Evolutionary conservation across 2,329 filamentous ascomycete species (phyloP).

Genomic region (Hortaea werneckii): DNA sequence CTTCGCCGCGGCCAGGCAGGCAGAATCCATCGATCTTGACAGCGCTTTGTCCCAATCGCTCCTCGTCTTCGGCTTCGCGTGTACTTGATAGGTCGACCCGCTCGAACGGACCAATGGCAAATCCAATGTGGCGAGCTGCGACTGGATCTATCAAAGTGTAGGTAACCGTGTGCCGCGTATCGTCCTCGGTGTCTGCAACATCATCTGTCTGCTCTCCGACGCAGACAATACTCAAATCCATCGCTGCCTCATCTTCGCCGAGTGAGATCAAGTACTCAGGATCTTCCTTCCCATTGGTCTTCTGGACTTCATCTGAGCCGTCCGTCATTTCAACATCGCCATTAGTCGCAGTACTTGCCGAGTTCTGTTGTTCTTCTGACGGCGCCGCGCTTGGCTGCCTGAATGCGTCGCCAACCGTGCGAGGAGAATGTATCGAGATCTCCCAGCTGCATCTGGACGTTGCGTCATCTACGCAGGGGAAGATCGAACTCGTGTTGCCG

Average conservation of each 20-base stretch:
- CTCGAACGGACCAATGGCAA: slow-evolving; percentile 90
- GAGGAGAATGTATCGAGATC: slow-evolving; percentile 73
- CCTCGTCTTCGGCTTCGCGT: slow-evolving; percentile 81
- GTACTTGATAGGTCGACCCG: slow-evolving; percentile 76
- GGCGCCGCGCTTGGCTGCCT: slow-evolving; percentile 24
- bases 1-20: slow-evolving; percentile 68
- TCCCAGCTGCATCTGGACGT: slow-evolving; percentile 77
- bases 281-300: slow-evolving; percentile 13
- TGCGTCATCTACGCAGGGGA: slow-evolving; percentile 85
- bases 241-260: slow-evolving; percentile 68
- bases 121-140: slow-evolving; percentile 81
- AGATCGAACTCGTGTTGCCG: slow-evolving; percentile 73
- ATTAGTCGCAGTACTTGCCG: slow-evolving; percentile 26
- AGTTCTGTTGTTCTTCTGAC: slow-evolving; percentile 19
- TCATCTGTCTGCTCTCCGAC: slow-evolving; percentile 85
- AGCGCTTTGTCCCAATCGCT: slow-evolving; percentile 78
- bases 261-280: slow-evolving; percentile 33
- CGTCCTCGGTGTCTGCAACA: slow-evolving; percentile 60
- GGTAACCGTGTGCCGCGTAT: slow-evolving; percentile 75
- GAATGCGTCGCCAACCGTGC: slow-evolving; percentile 70
- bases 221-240: slow-evolving; percentile 85
- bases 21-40: slow-evolving; percentile 88
- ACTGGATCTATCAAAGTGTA: slow-evolving; percentile 69
- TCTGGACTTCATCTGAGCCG: slow-evolving; percentile 19
- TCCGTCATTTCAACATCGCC: slow-evolving; percentile 30